Base-by-base conservation (phyloP, 208 protist genomes). In the Crithidia acanthocephali region DNA sequence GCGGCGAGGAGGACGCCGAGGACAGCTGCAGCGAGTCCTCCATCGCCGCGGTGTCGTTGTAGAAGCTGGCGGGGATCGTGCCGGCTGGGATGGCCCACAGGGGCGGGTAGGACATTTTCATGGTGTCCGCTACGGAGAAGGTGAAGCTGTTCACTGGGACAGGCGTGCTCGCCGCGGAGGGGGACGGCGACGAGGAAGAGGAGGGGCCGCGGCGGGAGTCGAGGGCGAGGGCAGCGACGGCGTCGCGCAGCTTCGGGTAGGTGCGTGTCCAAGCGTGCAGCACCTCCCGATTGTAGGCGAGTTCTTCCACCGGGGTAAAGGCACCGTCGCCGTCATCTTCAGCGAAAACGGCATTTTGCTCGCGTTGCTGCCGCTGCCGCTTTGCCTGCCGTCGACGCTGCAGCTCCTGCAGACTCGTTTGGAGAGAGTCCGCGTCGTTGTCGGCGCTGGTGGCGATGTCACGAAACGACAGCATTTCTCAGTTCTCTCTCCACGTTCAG, bases 71-170 rank as follows among this genome's bases (percentile, higher is more conserved):
- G 15, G 85, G 85, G 20, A 87, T 75, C 15, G 77, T 84, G 30
- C 68, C 69, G 10, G 69, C 33, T 0, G 80, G 85, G 23, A 91
- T 84, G 33, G 79, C 55, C 85, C 85, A 91, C 51, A 79, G 48
- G 8, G 72, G 22, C 37, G 68, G 72, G 44, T 83, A 76, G 22
- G 56, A 2, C 0, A 13, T 33, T 4, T 52, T 51, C 2, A 72
- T 37, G 0, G 63, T 50, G 27, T 50, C 58, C 10, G 40, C 59
- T 18, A 78, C 59, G 25, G 72, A 72, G 72, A 78, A 78, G 35
- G 9, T 22, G 25, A 42, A 6, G 47, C 10, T 2, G 55, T 11
- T n/a, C 35, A 22, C n/a, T n/a, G n/a, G n/a, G 37, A 6, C 37
- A 42, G 37, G 6, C 6, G 9, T 42, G 13, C 9, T 42, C 9